phyloP scores from a whole-genome alignment of 352 stramenopile species.

The Pythium aphanidermatum region DNA sequence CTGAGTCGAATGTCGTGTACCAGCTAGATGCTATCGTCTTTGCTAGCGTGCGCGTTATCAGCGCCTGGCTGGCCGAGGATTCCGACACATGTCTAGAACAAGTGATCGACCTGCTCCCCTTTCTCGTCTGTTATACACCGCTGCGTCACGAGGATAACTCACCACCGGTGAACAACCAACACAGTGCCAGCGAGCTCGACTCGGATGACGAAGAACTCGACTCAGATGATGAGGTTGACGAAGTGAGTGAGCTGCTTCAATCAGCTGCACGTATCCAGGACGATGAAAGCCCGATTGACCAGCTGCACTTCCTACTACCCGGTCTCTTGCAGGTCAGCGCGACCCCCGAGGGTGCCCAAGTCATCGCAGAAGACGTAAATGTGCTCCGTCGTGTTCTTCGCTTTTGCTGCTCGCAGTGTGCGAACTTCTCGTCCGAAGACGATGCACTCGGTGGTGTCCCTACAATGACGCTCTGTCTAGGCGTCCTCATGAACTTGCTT shows the following conservation, averaged over 20 bases:
- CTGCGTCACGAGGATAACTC: conserved; percentile 17
- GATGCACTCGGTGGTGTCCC: conserved; percentile 46
- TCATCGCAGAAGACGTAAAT: conserved; percentile 48
- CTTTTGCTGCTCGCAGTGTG: conserved; percentile 71
- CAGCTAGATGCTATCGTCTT: conserved; percentile 73
- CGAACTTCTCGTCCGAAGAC: conserved; percentile 39
- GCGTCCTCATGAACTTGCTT: conserved; percentile 75
- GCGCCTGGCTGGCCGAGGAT: conserved; percentile 80
- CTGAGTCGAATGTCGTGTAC: conserved; percentile 25
- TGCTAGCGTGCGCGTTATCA: conserved; percentile 66
- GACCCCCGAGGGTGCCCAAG: conserved; percentile 41
- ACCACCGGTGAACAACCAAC: conserved; percentile 12
- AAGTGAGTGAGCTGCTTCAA: conserved; percentile 35
- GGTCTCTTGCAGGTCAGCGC: conserved; percentile 75
- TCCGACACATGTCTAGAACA: conserved; percentile 65
- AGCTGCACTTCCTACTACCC: conserved; percentile 78
- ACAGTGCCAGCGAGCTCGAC: conserved; percentile 7
- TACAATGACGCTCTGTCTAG: conserved; percentile 68
- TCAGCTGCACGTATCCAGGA: conserved; percentile 26
- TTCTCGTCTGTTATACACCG: conserved; percentile 74
- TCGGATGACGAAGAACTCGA: conserved; percentile 48
- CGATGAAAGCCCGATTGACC: conserved; percentile 43
- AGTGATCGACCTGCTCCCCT: conserved; percentile 65
- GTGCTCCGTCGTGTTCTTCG: conserved; percentile 64
- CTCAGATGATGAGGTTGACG: conserved; percentile 65